Evolutionary conservation across 257 asterid genomes (phyloP), one percentile per base, ranked within the genome.

Genomic region (Capsicum baccatum): DNA sequence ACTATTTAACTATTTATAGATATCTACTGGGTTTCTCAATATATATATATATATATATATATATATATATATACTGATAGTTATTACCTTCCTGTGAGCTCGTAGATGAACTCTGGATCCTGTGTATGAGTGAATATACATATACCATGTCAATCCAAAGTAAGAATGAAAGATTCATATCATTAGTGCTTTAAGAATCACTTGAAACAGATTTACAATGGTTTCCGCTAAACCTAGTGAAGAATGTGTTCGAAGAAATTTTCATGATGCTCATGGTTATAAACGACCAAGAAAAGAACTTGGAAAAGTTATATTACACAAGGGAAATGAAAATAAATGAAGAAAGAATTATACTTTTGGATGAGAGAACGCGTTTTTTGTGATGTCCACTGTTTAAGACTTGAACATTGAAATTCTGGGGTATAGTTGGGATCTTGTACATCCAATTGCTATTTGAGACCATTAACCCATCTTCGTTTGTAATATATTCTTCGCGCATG

Each of bases 351-450:
- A 21, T 84, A 95, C 98, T 97, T 85, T 95, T 93, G 14, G 98
- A 95, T 0, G 97, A 95, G 85, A 95, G 95, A 81, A 93, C 86
- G 1, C 97, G 97, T 0, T 90, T 83, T 68, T 88, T 76, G 84
- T 95, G 91, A 82, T 92, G 91, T 39, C 96, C 97, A 15, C 92
- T 91, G 89, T 83, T 94, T 44, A 93, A 74, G 21, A 94, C 80
- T 70, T 91, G 92, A 17, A 92, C 94, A 50, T 93, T 92, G 86
- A 93, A 88, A 62, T 91, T 87, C 85, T 83, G 84, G 0, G 97
- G 97, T 70, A 94, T 76, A n/a, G 97, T 90, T 15, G 97, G 98
- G 90, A 94, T 92, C 90, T 92, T 91, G 87, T 93, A 93, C 0
- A 90, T 91, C 97, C 97, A 93, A 52, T 94, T 92, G 64, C 97